Evolutionary conservation across 768 basidiomycete species (phyloP).

Genomic region (Russula griseocarnosa): DNA sequence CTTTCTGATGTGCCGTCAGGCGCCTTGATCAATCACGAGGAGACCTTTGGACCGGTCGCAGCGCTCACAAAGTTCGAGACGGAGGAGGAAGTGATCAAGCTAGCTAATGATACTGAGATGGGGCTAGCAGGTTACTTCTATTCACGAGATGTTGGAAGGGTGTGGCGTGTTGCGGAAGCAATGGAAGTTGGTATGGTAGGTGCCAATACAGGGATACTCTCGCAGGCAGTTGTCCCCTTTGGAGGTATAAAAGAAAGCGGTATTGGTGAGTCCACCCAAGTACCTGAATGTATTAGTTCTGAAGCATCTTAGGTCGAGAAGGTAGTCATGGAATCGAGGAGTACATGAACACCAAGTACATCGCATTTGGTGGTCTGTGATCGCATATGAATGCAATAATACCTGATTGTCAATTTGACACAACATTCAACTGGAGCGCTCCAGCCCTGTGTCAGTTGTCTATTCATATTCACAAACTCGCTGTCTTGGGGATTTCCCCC

Average conservation of each 20-base stretch:
- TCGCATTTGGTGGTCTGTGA: constrained; percentile 71
- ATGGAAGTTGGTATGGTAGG: constrained; percentile 95
- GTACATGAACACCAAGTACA: constrained; percentile 78
- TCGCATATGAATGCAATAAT: neutral
- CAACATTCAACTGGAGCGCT: neutral
- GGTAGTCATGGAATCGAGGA: constrained; percentile 89
- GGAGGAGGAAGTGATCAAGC: constrained; percentile 84
- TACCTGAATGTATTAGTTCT: constrained; percentile 21
- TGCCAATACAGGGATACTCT: constrained; percentile 74
- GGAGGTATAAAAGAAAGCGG: constrained; percentile 93
- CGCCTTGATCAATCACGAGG: constrained; percentile 69
- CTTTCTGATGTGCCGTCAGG: constrained; percentile 73
- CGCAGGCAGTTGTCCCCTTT: constrained; percentile 78
- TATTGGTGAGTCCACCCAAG: constrained; percentile 39
- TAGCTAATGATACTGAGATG: constrained; percentile 79
- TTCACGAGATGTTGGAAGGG: constrained; percentile 76
- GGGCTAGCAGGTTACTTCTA: constrained; percentile 97
- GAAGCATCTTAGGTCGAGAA: constrained; percentile 55
- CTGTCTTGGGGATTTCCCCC: constrained; percentile 31
- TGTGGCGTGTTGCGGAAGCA: constrained; percentile 92
- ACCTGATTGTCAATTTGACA: neutral
- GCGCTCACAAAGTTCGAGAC: constrained; percentile 87
- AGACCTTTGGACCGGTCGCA: constrained; percentile 94
- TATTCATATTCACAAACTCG: constrained; percentile 43
- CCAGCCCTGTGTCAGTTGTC: neutral